Percentiles rank a stretch among this genome's conserved stretches.
These are phyloP conservation scores for Penicillium arizonense DNA, from an alignment of 495 filamentous ascomycete species.

Conservation along the genomic window DNA sequence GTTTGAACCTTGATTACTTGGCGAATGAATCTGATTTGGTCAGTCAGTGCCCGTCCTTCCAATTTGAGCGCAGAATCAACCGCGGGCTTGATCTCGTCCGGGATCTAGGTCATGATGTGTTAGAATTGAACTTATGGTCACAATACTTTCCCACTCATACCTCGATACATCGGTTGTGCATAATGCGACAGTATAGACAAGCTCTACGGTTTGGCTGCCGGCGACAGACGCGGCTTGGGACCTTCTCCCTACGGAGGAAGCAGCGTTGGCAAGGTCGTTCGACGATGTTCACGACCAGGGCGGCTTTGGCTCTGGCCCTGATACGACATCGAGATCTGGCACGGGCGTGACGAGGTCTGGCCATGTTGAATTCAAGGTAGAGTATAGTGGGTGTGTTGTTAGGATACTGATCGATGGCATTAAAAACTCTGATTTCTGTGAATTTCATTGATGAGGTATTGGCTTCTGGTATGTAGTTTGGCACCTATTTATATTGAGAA, in stretches of 20 bases:
- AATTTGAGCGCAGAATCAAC: background rate
- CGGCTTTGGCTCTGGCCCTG: no score
- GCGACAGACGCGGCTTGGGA: background rate
- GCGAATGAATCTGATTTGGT: background rate
- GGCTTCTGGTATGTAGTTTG: no score
- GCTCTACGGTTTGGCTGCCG: background rate
- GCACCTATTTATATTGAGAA: no score
- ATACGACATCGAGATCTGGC: background rate
- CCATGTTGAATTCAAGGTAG: background rate
- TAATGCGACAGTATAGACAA: background rate
- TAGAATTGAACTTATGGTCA: no score
- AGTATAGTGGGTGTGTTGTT: background rate
- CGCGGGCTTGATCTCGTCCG: background rate
- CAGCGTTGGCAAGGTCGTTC: constrained; percentile 6
- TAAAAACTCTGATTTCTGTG: background rate
- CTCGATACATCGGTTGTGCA: background rate
- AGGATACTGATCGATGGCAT: background rate
- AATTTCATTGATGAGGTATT: no score
- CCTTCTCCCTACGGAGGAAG: constrained; percentile 2
- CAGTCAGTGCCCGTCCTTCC: background rate
- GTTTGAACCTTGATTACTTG: background rate
- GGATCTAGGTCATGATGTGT: background rate
- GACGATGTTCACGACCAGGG: background rate
- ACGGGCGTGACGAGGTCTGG: no score
- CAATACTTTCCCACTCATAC: background rate